Conservation (phyloP, 1,284 basidiomycete genomes). For the Microstroma glucosiphilum region DNA sequence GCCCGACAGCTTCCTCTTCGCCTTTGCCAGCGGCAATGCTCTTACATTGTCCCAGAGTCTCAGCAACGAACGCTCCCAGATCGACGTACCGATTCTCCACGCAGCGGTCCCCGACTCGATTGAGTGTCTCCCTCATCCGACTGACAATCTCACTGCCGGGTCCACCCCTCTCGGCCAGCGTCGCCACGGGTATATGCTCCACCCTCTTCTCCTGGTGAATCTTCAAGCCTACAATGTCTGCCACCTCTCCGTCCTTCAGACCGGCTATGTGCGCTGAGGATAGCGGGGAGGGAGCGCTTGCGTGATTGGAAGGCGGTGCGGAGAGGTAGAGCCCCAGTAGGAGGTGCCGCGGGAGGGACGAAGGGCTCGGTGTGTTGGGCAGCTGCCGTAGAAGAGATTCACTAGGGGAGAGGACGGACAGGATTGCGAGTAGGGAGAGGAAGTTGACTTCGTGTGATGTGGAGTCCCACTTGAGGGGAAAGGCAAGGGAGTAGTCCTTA, state of each 20-base stretch:
- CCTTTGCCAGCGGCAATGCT: background rate
- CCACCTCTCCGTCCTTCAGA: background rate
- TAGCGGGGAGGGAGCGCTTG: background rate
- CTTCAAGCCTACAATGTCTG: conserved; percentile 2
- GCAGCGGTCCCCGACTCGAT: background rate
- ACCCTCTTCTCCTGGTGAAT: background rate
- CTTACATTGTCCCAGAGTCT: conserved; percentile 2
- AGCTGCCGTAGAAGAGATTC: background rate
- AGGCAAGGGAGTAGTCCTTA: conserved; percentile 15
- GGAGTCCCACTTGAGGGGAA: conserved; percentile 36
- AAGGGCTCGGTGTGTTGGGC: background rate
- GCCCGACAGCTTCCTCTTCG: conserved; percentile 1
- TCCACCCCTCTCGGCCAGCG: background rate
- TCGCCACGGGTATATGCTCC: conserved; percentile 5
- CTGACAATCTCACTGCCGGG: conserved; percentile 3
- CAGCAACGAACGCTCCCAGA: background rate
- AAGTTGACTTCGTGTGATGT: conserved; percentile 35
- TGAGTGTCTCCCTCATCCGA: background rate
- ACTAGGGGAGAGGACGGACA: conserved; percentile 28
- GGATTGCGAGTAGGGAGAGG: conserved; percentile 33
- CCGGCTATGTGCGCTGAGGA: background rate
- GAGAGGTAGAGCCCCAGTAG: conserved; percentile 7
- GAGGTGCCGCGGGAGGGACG: background rate
- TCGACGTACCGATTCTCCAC: background rate
- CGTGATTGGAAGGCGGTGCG: background rate